phyloP scores from a whole-genome alignment of 768 basidiomycete species.

The Boletus subparvulus region DNA sequence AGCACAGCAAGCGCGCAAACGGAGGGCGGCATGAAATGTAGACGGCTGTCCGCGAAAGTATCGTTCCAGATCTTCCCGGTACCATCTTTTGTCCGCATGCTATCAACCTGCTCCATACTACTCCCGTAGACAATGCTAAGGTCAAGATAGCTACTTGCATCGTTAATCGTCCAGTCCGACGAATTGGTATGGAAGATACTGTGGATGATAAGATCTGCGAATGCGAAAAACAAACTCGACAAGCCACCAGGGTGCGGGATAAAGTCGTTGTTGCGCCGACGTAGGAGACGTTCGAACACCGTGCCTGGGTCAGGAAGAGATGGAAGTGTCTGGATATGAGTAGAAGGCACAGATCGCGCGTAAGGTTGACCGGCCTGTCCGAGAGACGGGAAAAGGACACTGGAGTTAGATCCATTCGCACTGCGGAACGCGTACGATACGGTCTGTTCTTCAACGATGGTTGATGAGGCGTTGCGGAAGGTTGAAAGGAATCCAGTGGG shows the following conservation, averaged over 20 bases:
- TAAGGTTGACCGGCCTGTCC: constrained; percentile 65
- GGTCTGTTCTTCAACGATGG: constrained; percentile 2
- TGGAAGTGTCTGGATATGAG: constrained; percentile 39
- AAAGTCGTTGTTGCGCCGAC: constrained; percentile 38
- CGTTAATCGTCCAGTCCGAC: constrained; percentile 53
- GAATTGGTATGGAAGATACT: constrained; percentile 61
- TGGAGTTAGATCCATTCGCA: constrained; percentile 63
- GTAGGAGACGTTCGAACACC: constrained; percentile 70
- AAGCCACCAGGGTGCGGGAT: constrained; percentile 64
- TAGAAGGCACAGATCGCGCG: constrained; percentile 62
- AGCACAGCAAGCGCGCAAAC: constrained; percentile 66
- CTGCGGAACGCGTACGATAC: constrained; percentile 54
- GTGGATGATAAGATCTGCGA: constrained; percentile 77
- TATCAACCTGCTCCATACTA: constrained; percentile 44
- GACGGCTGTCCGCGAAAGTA: constrained; percentile 63
- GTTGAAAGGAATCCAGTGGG: constrained; percentile 51
- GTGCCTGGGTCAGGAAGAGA: constrained; percentile 63
- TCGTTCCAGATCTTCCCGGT: constrained; percentile 68
- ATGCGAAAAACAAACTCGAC: constrained; percentile 73
- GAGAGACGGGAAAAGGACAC: constrained; percentile 50
- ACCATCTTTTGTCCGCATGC: constrained; percentile 62
- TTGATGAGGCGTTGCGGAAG: constrained; percentile 3
- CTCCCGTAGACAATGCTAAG: constrained; percentile 72
- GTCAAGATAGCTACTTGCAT: constrained; percentile 73
- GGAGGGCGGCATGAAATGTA: constrained; percentile 73